Base-by-base conservation (phyloP, 352 stramenopile genomes). In the Elongisporangium prolatum region DNA sequence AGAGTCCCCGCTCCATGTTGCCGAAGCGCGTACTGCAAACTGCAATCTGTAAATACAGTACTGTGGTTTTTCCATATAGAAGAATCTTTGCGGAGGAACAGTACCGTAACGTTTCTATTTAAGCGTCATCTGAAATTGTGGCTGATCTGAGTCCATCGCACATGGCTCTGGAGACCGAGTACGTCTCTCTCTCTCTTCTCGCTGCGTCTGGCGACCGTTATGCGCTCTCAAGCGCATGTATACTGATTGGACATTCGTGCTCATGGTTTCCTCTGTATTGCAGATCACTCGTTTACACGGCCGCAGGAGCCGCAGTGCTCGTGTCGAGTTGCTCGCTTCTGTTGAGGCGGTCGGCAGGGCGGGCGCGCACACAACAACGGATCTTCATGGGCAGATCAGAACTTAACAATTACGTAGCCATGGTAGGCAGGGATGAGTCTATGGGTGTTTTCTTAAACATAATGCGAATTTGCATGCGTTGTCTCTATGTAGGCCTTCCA, bases 381-480 rank as follows among this genome's bases (percentile, higher is more conserved):
- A 86, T 92, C 49, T 59, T 92, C 17, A 77, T 71, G 20, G 77
- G 76, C 21, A 67, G 70, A 9, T 94, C 85, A 11, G 63, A 77
- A 52, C 67, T 94, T 50, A 92, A 92, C 58, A 57, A 71, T 52
- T 91, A 86, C 59, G 59, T 94, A 56, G 52, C 74, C n/a, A 59
- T 44, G 20, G 80, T 88, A 59, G 51, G 74, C 34, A 44, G 11
- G 8, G 10, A 16, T 3, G 1, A 44, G 69, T 21, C 44, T 37
- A 54, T 62, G 60, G n/a, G n/a, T n/a, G n/a, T n/a, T n/a, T n/a
- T n/a, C n/a, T n/a, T n/a, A n/a, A n/a, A n/a, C n/a, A n/a, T 7
- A 11, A 44, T 44, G 9, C 9, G 28, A 40, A 40, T 68, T 34
- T 20, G 18, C 57, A 11, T 10, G 38, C 4, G 25, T 58, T 49